These are phyloP conservation scores for Penicillium expansum DNA, from an alignment of 2,329 filamentous ascomycete genomes.

Conservation along the genomic window DNA sequence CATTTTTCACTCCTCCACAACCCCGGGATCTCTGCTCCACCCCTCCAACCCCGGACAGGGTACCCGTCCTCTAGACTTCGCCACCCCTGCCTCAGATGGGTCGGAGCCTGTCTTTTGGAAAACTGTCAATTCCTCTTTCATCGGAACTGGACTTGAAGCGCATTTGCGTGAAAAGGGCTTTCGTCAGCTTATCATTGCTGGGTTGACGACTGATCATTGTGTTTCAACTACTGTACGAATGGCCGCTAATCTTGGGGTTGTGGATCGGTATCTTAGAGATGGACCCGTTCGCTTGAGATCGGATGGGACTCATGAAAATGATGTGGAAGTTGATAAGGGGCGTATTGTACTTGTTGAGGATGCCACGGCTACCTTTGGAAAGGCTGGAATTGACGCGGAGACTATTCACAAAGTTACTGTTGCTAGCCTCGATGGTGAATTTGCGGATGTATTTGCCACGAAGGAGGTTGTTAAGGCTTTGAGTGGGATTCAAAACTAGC, in stretches of 20 bases:
- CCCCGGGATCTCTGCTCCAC: constrained; percentile 37
- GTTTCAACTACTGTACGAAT: constrained; percentile 50
- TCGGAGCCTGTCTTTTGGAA: constrained; percentile 46
- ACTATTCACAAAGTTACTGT: constrained; percentile 47
- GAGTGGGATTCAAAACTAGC: constrained; percentile 6
- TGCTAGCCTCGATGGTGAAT: constrained; percentile 48
- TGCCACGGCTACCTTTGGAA: constrained; percentile 48
- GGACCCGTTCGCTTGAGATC: constrained; percentile 13
- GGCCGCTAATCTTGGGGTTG: constrained; percentile 48
- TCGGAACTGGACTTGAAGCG: constrained; percentile 45
- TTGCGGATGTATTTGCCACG: constrained; percentile 43
- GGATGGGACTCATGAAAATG: constrained; percentile 24
- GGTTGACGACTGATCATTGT: constrained; percentile 51
- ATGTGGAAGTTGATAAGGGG: constrained; percentile 23
- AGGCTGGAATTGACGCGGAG: constrained; percentile 46
- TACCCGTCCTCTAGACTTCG: constrained; percentile 32
- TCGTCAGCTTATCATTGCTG: constrained; percentile 42
- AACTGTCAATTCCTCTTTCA: constrained; percentile 48
- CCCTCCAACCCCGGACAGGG: constrained; percentile 30
- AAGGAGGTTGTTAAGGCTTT: constrained; percentile 37
- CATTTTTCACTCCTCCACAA: constrained; percentile 45
- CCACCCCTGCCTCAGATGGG: constrained; percentile 27
- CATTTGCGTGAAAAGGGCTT: constrained; percentile 35
- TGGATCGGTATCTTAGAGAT: constrained; percentile 29
- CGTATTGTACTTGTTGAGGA: constrained; percentile 46